Evolutionary conservation across 345 rosid genomes (phyloP).

Genomic region (Gossypium longicalyx): DNA sequence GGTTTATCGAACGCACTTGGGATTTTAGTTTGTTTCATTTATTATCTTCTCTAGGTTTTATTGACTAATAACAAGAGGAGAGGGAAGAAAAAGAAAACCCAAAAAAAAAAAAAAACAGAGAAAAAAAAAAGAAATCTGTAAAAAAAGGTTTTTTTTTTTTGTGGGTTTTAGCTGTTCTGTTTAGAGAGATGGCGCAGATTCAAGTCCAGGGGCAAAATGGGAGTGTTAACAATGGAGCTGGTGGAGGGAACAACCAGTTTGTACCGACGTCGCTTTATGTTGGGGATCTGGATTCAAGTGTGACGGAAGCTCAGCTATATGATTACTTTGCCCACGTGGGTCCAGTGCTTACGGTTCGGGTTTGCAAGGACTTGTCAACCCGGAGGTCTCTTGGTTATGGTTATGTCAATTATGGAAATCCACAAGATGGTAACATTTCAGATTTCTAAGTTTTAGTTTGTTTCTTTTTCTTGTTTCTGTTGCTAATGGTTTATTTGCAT

Average conservation of each 20-base stretch:
- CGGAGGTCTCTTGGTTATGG: constrained; percentile 85
- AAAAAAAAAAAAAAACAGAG: constrained; percentile 1
- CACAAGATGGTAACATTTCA: constrained; percentile 63
- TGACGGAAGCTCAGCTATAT: constrained; percentile 76
- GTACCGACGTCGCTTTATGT: constrained; percentile 83
- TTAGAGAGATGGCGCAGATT: constrained; percentile 21
- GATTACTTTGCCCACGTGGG: constrained; percentile 82
- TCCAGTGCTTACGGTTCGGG: constrained; percentile 77
- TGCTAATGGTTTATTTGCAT: not conserved
- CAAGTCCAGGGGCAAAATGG: constrained; percentile 38
- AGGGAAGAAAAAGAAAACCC: constrained; percentile 44
- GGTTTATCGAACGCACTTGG: constrained; percentile 1
- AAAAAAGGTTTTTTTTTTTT: not conserved
- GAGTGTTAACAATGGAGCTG: constrained; percentile 23
- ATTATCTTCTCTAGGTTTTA: constrained; percentile 27
- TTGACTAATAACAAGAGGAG: constrained; percentile 58
- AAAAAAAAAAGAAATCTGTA: not conserved
- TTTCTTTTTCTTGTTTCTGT: constrained; percentile 12
- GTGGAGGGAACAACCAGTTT: constrained; percentile 39
- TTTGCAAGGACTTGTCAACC: constrained; percentile 70
- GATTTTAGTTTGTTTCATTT: not conserved
- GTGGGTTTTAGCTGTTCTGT: constrained; percentile 5
- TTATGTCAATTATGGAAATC: constrained; percentile 71
- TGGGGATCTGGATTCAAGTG: constrained; percentile 78
- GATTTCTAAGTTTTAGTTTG: not conserved